phyloP scores from a whole-genome alignment of 192 early-diverging fungal species.

The Backusella macrospora region DNA sequence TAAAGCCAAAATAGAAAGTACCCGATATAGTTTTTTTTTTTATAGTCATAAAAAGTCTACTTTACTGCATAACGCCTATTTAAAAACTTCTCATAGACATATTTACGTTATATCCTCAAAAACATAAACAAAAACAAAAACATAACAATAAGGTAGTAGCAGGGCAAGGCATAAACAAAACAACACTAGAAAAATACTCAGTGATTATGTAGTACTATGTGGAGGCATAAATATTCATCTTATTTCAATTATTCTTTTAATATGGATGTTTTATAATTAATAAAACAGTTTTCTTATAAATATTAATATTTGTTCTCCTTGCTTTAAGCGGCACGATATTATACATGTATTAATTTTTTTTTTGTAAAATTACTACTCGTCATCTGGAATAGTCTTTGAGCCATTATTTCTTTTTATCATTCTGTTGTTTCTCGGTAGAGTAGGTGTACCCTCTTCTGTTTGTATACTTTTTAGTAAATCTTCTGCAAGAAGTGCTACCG shows the following conservation, averaged over 20 bases:
- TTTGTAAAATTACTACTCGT: neutral
- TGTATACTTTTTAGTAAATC: slow-evolving; percentile 49
- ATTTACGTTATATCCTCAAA: neutral
- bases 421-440: slow-evolving; percentile 9
- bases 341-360: neutral
- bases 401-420: slow-evolving; percentile 1
- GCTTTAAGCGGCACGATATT: neutral
- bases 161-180: neutral
- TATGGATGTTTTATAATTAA: neutral
- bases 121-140: neutral
- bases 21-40: neutral
- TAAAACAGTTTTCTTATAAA: slow-evolving; percentile 7
- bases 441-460: slow-evolving; percentile 41
- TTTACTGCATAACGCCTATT: neutral
- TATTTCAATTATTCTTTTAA: neutral
- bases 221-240: neutral
- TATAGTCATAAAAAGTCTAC: neutral
- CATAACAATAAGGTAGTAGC: neutral
- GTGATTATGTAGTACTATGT: neutral
- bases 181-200: neutral
- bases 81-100: neutral
- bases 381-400: neutral
- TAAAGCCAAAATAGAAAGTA: neutral
- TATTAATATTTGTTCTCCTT: slow-evolving; percentile 1
- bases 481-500: slow-evolving; percentile 44